Evolutionary conservation across 768 basidiomycete species (phyloP).

Genomic region (Tricholoma matsutake): DNA sequence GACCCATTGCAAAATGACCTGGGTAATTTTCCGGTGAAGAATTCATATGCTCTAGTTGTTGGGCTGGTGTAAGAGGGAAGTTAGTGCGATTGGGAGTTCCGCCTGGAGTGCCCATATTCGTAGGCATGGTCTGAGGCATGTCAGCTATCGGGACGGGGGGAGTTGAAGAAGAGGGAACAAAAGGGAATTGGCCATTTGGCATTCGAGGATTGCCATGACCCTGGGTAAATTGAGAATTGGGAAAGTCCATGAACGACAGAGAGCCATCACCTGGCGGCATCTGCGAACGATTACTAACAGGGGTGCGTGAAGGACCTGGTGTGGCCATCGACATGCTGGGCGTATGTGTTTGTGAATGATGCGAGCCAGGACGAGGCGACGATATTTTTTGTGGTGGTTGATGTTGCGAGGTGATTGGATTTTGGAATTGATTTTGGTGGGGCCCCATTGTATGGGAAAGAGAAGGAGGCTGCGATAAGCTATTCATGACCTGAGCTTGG

Average conservation of each 20-base stretch:
- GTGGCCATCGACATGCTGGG: slow-evolving; percentile 38
- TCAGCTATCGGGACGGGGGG: slow-evolving; percentile 50
- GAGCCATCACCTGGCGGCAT: slow-evolving; percentile 44
- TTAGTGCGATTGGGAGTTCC: slow-evolving; percentile 38
- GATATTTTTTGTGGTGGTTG: slow-evolving; percentile 34
- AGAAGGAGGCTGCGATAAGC: slow-evolving; percentile 36
- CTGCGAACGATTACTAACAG: slow-evolving; percentile 38
- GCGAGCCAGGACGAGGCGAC: slow-evolving; percentile 38
- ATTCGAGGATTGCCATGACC: slow-evolving; percentile 33
- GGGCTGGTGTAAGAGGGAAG: slow-evolving; percentile 60
- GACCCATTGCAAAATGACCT: slow-evolving; percentile 30
- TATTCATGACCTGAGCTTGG: slow-evolving; percentile 48
- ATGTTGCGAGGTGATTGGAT: slow-evolving; percentile 35
- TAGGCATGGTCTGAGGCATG: slow-evolving; percentile 39
- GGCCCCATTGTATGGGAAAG: slow-evolving; percentile 28
- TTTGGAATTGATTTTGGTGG: slow-evolving; percentile 37
- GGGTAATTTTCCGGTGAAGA: slow-evolving; percentile 26
- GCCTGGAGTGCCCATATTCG: slow-evolving; percentile 33
- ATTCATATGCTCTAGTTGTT: slow-evolving; percentile 59
- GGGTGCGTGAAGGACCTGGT: slow-evolving; percentile 36
- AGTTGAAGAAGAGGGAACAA: slow-evolving; percentile 45
- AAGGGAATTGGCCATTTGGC: slow-evolving; percentile 32
- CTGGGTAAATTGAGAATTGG: slow-evolving; percentile 29
- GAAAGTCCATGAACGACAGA: slow-evolving; percentile 43
- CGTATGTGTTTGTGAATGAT: slow-evolving; percentile 35